These are phyloP conservation scores for Elsinoe necatrix DNA, from an alignment of 2,329 filamentous ascomycete species.

Conservation along the genomic window DNA sequence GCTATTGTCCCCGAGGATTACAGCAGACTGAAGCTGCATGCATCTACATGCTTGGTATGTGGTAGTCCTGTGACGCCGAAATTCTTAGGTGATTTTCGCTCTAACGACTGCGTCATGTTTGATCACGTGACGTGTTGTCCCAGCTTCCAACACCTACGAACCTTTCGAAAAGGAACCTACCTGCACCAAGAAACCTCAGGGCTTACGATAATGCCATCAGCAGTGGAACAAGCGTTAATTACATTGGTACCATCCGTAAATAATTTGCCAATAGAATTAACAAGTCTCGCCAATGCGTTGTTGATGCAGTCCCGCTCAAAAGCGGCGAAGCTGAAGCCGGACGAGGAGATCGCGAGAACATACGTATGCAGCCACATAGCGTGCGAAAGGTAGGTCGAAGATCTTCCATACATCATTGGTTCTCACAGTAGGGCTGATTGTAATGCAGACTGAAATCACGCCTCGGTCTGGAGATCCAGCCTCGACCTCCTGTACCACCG, in stretches of 20 bases:
- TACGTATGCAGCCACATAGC: conserved; percentile 85
- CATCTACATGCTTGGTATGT: no score
- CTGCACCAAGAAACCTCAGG: no score
- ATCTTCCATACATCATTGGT: background rate
- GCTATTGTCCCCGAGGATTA: no score
- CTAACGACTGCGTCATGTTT: no score
- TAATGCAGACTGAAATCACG: conserved; percentile 56
- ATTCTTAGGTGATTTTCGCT: no score
- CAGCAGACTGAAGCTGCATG: no score
- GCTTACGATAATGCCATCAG: conserved; percentile 52
- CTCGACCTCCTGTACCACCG: conserved; percentile 68
- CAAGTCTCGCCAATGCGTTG: conserved; percentile 63
- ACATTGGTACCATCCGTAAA: conserved; percentile 66
- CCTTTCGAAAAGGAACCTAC: no score
- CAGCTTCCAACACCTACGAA: no score
- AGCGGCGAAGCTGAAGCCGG: conserved; percentile 67
- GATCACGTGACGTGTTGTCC: no score
- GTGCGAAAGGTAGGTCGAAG: conserved; percentile 59
- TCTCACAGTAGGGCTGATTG: conserved; percentile 19
- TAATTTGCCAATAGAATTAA: conserved; percentile 58
- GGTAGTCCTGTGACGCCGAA: no score
- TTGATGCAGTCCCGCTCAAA: conserved; percentile 72
- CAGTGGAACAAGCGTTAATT: conserved; percentile 64
- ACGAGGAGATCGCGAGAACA: conserved; percentile 77
- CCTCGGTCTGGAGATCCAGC: conserved; percentile 69